Conservation (phyloP, 2,329 filamentous ascomycete genomes). For the Herpotrichia juniperi region DNA sequence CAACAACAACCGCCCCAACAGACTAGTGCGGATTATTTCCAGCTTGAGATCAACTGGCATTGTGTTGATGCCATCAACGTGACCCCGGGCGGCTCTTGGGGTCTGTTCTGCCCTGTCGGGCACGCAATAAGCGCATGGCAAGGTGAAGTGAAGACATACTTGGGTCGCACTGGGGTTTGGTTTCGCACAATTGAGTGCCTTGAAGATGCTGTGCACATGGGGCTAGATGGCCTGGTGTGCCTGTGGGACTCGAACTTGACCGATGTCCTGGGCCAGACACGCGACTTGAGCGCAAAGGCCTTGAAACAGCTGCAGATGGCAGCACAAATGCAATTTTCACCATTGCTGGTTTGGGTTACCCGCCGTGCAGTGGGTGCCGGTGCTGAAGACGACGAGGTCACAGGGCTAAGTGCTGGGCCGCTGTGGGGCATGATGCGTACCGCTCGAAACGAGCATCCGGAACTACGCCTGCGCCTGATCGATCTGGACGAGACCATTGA, state of each 20-base stretch:
- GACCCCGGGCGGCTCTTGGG: constrained; percentile 1
- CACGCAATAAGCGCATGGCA: not conserved
- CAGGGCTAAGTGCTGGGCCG: constrained; percentile 16
- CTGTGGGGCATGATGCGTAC: constrained; percentile 39
- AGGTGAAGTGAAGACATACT: not conserved
- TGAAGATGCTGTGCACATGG: constrained; percentile 4
- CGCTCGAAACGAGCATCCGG: constrained; percentile 35
- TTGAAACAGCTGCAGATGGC: constrained; percentile 29
- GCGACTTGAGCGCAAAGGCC: constrained; percentile 18
- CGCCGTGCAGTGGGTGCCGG: constrained; percentile 1
- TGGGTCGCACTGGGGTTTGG: not conserved
- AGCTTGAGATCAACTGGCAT: not conserved
- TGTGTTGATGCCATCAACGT: not conserved
- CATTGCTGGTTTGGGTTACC: constrained; percentile 32
- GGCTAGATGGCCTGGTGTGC: constrained; percentile 2
- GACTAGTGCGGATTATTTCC: constrained; percentile 13
- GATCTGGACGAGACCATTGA: constrained; percentile 22
- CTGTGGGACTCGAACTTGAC: constrained; percentile 9
- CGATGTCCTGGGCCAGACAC: constrained; percentile 22
- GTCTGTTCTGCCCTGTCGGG: not conserved
- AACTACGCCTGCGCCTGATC: constrained; percentile 29
- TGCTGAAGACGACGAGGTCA: constrained; percentile 12
- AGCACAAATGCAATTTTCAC: constrained; percentile 17
- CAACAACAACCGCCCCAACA: too few species aligned
- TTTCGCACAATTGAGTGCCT: not conserved